Conservation (phyloP, 2,329 filamentous ascomycete species). For the Xenosphaeropsis pyriputrescens region DNA sequence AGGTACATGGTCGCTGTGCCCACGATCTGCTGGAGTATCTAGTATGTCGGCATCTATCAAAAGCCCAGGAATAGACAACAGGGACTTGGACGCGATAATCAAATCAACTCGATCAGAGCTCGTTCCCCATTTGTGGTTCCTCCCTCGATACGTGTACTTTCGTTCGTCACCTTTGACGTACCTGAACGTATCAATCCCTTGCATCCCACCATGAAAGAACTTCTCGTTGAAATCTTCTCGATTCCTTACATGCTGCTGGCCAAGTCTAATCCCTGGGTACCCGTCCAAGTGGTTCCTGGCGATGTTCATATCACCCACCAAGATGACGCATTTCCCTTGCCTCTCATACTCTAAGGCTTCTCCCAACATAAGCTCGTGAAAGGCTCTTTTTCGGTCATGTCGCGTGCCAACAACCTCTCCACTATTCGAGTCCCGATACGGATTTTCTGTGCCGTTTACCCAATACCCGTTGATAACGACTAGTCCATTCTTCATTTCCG, state of each 20-base stretch:
- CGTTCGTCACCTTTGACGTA: conserved; percentile 23
- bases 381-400: conserved; percentile 32
- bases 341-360: conserved; percentile 26
- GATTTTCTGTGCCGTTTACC: conserved; percentile 33
- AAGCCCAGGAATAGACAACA: conserved; percentile 12
- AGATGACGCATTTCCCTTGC: conserved; percentile 25
- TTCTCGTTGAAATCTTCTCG: conserved; percentile 32
- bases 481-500: conserved; percentile 23
- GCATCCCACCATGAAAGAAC: conserved; percentile 24
- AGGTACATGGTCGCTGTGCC: conserved; percentile 37
- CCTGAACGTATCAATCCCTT: conserved; percentile 31
- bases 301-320: conserved; percentile 37
- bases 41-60: conserved; percentile 17
- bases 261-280: conserved; percentile 28
- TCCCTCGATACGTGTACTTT: conserved; percentile 33
- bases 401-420: conserved; percentile 27
- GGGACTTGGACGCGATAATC: conserved; percentile 25
- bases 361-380: conserved; percentile 28
- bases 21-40: conserved; percentile 26
- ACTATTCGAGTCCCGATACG: conserved; percentile 27
- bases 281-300: conserved; percentile 22
- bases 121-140: conserved; percentile 25
- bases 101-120: conserved; percentile 39
- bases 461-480: conserved; percentile 37
- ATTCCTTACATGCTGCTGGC: conserved; percentile 33